phyloP scores from a whole-genome alignment of 2,329 filamentous ascomycete genomes.

The Parastagonospora nodorum region DNA sequence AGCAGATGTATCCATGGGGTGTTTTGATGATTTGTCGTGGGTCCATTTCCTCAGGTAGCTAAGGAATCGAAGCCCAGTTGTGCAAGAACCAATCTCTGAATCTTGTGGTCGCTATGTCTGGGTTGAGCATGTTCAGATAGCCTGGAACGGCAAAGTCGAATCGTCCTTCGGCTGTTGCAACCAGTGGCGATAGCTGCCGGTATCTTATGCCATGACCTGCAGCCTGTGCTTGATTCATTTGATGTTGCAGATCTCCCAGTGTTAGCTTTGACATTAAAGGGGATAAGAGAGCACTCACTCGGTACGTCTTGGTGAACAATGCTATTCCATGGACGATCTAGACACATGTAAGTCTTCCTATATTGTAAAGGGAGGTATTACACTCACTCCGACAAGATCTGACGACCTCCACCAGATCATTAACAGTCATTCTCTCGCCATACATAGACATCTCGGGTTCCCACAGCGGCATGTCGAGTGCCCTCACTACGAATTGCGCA shows the following conservation, averaged over 20 bases:
- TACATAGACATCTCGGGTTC: constrained; percentile 70
- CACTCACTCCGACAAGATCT: constrained; percentile 35
- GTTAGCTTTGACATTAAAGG: background rate
- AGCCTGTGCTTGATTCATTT: constrained; percentile 50
- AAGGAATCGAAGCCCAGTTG: constrained; percentile 43
- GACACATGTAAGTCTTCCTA: constrained; percentile 9
- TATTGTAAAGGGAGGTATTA: background rate
- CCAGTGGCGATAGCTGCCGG: constrained; percentile 61
- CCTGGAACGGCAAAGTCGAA: constrained; percentile 65
- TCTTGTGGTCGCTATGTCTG: constrained; percentile 41
- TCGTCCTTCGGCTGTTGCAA: constrained; percentile 70
- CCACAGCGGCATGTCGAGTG: constrained; percentile 69
- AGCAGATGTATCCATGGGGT: background rate
- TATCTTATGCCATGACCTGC: constrained; percentile 41
- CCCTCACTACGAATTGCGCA: constrained; percentile 71
- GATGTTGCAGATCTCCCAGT: constrained; percentile 50
- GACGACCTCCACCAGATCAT: constrained; percentile 63
- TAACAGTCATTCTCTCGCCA: constrained; percentile 67
- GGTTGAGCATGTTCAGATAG: constrained; percentile 61
- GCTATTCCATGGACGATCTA: constrained; percentile 37
- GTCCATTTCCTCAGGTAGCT: background rate
- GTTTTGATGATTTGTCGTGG: background rate
- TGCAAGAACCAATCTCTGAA: constrained; percentile 49
- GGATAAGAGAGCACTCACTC: constrained; percentile 9
- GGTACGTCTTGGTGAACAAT: constrained; percentile 55